Base-by-base conservation (phyloP, 179 eudicot genomes). In the Corrigiola litoralis region DNA sequence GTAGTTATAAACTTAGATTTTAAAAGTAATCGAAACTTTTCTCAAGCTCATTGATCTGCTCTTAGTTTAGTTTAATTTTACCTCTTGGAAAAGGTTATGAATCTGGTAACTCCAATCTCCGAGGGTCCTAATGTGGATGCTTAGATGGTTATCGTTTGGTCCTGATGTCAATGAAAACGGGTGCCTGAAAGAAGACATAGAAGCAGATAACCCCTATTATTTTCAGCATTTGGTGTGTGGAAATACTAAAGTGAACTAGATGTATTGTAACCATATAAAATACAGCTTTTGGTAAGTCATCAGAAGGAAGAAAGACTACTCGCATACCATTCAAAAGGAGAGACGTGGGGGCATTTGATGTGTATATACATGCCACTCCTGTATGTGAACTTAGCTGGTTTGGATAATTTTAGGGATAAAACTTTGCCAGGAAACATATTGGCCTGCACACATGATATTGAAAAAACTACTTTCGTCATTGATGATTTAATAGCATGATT, bases 81-180 rank as follows among this genome's bases (percentile, higher is more conserved):
- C 77, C 61, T 72, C 58, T 45, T 66, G 77, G 27, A 72, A 72
- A 20, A 67, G 67, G 51, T 34, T 58, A 40, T 69, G 63, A 0
- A 73, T 60, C 29, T 70, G 24, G 14, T 73, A 52, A 51, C 75
- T 77, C 81, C 78, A 77, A 56, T 77, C 81, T 41, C 81, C 81
- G 2, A 65, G 68, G 23, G 69, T 50, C 28, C 69, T 66, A 27
- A 77, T 74, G 44, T 73, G 78, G 29, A 77, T 54, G 48, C 78
- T 73, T 47, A 77, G 58, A 53, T 73, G 63, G 52, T 61, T 66
- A 48, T 73, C 81, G 16, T 42, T 71, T 65, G 78, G 81, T 36
- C 68, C 78, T 9, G 78, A 77, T 46, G 81, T 77, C 51, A 77
- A 54, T 2, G 81, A 77, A 69, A 73, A 73, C 40, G 81, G 81